phyloP scores from a whole-genome alignment of 352 stramenopile genomes.

The Blastocystis sp. region DNA sequence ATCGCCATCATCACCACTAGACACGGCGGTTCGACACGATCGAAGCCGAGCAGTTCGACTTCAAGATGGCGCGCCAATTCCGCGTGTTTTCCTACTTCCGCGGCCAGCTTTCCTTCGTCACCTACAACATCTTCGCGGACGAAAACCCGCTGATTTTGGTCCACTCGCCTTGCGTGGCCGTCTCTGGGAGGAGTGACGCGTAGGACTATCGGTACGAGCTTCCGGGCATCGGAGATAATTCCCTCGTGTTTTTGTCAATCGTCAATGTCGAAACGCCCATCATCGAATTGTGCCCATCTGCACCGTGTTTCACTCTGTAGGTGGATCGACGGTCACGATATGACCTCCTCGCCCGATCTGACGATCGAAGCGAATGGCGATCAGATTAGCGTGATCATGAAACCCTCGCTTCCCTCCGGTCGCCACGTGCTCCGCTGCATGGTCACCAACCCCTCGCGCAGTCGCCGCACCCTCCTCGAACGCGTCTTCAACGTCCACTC shows the following conservation, averaged over 20 bases:
- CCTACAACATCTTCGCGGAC: constrained; percentile 51
- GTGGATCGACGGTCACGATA: constrained; percentile 35
- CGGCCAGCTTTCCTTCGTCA: constrained; percentile 42
- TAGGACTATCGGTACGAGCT: constrained; percentile 52
- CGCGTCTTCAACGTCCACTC: background rate
- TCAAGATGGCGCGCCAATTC: constrained; percentile 56
- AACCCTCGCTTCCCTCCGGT: constrained; percentile 8
- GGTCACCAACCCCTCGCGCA: background rate
- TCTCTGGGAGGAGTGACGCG: background rate
- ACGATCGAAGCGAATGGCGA: background rate
- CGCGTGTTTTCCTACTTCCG: constrained; percentile 62
- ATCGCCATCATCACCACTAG: background rate
- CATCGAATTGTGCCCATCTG: background rate
- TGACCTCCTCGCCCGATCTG: background rate
- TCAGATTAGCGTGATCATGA: constrained; percentile 12
- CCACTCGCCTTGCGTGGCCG: constrained; percentile 21
- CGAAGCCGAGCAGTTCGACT: constrained; percentile 54
- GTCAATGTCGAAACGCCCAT: background rate
- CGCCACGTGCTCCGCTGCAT: background rate
- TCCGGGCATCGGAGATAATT: background rate
- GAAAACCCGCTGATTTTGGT: constrained; percentile 35
- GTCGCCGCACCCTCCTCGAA: background rate
- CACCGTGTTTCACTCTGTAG: background rate
- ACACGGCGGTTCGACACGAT: constrained; percentile 59
- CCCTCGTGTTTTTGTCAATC: constrained; percentile 37